phyloP scores from a whole-genome alignment of 1,284 basidiomycete genomes.

The Inonotus hispidus region DNA sequence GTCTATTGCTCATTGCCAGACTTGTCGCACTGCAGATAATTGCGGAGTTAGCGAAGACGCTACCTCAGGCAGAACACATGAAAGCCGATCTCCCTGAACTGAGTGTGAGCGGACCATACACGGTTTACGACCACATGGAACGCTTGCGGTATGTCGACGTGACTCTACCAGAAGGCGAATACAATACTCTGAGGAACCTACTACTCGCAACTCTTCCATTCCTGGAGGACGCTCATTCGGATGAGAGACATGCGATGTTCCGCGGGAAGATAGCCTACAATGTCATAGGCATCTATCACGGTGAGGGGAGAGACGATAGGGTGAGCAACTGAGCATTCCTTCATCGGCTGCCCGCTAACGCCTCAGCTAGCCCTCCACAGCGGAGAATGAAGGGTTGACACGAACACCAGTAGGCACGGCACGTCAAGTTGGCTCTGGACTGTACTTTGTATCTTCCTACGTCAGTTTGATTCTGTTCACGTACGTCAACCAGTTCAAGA shows the following conservation, averaged over 20 bases:
- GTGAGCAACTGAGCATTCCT: conserved; percentile 28
- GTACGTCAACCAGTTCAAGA: neutral
- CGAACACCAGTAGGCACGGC: conserved; percentile 69
- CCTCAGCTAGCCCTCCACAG: conserved; percentile 33
- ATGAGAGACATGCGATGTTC: conserved; percentile 56
- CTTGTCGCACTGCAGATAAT: conserved; percentile 68
- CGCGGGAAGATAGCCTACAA: conserved; percentile 72
- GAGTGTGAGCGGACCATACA: conserved; percentile 45
- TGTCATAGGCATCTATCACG: conserved; percentile 61
- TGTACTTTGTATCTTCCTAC: conserved; percentile 74
- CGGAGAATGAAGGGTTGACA: conserved; percentile 65
- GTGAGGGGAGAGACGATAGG: conserved; percentile 58
- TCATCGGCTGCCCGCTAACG: neutral
- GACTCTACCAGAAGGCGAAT: conserved; percentile 41
- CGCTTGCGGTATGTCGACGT: conserved; percentile 61
- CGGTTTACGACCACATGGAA: conserved; percentile 70
- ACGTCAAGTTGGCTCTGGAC: conserved; percentile 65
- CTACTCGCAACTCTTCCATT: conserved; percentile 61
- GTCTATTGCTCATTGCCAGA: conserved; percentile 56
- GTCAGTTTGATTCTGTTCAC: conserved; percentile 32
- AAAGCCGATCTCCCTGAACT: conserved; percentile 41
- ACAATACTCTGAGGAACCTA: conserved; percentile 48
- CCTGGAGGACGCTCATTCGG: conserved; percentile 60
- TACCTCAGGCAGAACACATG: conserved; percentile 27
- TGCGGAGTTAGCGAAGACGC: conserved; percentile 55